Percentiles rank a stretch among this genome's conserved stretches.
Evolutionary conservation across 495 filamentous ascomycete species (phyloP).

Genomic region (Hyaloscypha hepaticicola): DNA sequence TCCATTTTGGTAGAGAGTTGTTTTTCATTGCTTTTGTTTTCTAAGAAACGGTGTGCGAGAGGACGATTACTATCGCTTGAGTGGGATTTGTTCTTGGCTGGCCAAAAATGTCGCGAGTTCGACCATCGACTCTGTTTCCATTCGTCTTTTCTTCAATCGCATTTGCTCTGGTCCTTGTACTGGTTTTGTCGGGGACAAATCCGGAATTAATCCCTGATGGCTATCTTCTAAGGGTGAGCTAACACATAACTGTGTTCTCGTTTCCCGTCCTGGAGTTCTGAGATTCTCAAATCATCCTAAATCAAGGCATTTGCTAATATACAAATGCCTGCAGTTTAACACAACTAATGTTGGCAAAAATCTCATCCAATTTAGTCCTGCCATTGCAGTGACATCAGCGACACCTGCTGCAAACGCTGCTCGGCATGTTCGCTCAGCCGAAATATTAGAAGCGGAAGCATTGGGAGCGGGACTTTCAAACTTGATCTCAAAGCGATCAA

Average conservation of each 20-base stretch:
- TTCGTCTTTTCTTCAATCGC: slow-evolving; percentile 6
- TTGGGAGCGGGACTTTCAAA: not conserved
- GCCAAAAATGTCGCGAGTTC: slow-evolving; percentile 16
- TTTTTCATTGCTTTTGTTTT: not conserved
- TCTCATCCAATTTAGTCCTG: slow-evolving; percentile 8
- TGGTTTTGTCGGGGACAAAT: slow-evolving; percentile 12
- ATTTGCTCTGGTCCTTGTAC: slow-evolving; percentile 5
- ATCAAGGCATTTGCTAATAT: not conserved
- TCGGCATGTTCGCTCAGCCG: not conserved
- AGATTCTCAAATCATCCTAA: no score
- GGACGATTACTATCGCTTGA: no score
- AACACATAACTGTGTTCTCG: not conserved
- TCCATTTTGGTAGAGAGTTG: not conserved
- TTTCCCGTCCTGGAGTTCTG: not conserved
- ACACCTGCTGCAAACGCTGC: not conserved
- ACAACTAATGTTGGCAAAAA: slow-evolving; percentile 12
- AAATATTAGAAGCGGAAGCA: not conserved
- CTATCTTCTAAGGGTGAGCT: slow-evolving; percentile 13
- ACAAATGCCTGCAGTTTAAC: slow-evolving; percentile 5
- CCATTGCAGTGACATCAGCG: not conserved
- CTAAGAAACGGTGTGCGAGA: not conserved
- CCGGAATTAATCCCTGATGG: slow-evolving; percentile 6
- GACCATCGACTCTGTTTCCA: slow-evolving; percentile 9
- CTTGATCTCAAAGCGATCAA: not conserved
- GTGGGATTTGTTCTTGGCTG: not conserved